Evolutionary conservation across 495 filamentous ascomycete genomes (phyloP), one percentile per base, ranked within the genome.

Genomic region (Pyrenula massariospora): DNA sequence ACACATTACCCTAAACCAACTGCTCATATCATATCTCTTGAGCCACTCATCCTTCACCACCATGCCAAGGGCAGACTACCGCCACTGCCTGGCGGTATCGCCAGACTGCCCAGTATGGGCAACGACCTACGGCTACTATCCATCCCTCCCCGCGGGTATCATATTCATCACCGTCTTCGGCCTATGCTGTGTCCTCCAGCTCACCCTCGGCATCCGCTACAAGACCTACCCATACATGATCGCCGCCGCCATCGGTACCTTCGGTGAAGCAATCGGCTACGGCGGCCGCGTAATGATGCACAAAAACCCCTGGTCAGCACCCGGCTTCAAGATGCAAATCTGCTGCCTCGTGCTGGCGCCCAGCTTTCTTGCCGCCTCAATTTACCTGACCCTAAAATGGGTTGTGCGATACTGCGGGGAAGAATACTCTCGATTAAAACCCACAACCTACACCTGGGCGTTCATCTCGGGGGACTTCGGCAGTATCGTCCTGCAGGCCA

Each of bases 381-480:
- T 87, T 61, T 88, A 88, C 65, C 73, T 87, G 2, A 85, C 81
- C 1, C 76, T 87, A 36, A 87, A 86, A 63, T 81, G 86, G 63
- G 67, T 82, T 54, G 74, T 82, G 56, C 68, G 85, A 19, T 66
- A 71, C 25, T 67, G 86, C 47, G 77, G 76, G 57, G 69, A 79
- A 12, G 56, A 67, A 24, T 72, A 81, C 56, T 84, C 82, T 10
- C 72, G 70, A 56, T 60, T 86, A 10, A 75, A 72, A 12, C 80
- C 84, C 5, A 70, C 70, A 12, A 73, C 74, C 21, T 87, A 86
- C 67, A 85, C 84, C 36, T 84, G 77, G 74, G 74, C 81, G 62
- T 88, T 88, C 72, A 83, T 87, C 25, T 75, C 77, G 24, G 82
- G 81, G 59, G 85, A 87, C 67, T 66, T 85, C 12, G 76, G 80